Evolutionary conservation across 2,329 filamentous ascomycete genomes (phyloP), one percentile per base, ranked within the genome.

Genomic region (Cercospora sesami): DNA sequence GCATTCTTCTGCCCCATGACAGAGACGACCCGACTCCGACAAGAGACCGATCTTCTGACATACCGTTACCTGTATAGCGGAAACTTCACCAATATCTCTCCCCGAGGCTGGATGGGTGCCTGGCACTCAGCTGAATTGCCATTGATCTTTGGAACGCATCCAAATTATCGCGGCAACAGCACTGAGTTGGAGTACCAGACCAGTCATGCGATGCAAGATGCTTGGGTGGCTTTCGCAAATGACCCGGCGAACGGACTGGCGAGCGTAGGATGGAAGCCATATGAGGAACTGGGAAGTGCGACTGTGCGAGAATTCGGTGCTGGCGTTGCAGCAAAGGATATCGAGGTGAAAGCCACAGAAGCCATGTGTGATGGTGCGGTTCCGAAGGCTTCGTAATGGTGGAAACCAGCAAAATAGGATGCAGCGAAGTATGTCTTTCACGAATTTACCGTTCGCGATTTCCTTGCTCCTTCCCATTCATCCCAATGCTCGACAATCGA

Each of bases 21-120:
- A 23, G 70, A 75, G 64, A 74, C 75, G 12, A 77, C 72, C 63
- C 33, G 73, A 72, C 59, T 78, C 69, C 62, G 77, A 73, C 72
- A 70, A 60, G 12, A 67, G 72, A 72, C 69, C 31, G 75, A 74
- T 16, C 68, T 75, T 0, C 73, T 76, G 2, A 80, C 80, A 1
- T 82, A 78, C 69, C 79, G 80, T 21, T 82, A 81, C 71, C 73
- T 78, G 57, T 81, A 81, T 68, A 76, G 76, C 3, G 81, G 80
- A 60, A 79, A 80, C 63, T 83, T 81, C 70, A 73, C 79, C 21
- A 83, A 83, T 67, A 77, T 82, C 39, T 76, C 77, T 14, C 78
- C 78, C 0, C 73, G 74, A 28, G 67, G 74, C 2, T 83, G 81
- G 80, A 75, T 83, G 55, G 81, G 81, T 8, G 81, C 81, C 1